A percentile compares a stretch with the other conserved stretches of the same genome.
These are phyloP conservation scores for Discostella stelligeroides DNA, from an alignment of 108 stramenopile genomes.

Conservation along the genomic window DNA sequence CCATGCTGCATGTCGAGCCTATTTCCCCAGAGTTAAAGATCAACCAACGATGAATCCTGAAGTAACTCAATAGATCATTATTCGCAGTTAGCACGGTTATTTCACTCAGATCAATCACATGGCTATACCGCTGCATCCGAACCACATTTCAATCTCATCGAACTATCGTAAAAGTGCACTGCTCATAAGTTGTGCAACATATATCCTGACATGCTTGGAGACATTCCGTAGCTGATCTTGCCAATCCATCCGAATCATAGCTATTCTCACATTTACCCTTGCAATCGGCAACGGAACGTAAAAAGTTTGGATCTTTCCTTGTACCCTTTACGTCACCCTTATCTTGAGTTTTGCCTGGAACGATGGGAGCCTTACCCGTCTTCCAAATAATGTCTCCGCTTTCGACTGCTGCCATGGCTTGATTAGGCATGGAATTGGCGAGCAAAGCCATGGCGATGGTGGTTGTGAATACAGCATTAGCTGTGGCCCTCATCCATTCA, in stretches of 20 bases:
- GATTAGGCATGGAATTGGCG: background rate
- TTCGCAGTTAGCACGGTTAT: too few species aligned
- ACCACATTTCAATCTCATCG: slow-evolving; percentile 27
- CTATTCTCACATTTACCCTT: slow-evolving; percentile 63
- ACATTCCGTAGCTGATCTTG: slow-evolving; percentile 77
- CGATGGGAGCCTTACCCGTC: slow-evolving; percentile 59
- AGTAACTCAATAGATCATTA: too few species aligned
- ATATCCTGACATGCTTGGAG: slow-evolving; percentile 86
- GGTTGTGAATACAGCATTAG: slow-evolving; percentile 9
- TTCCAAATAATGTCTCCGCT: slow-evolving; percentile 39
- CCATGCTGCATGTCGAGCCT: background rate
- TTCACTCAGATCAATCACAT: background rate
- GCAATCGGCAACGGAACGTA: slow-evolving; percentile 77
- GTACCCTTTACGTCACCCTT: slow-evolving; percentile 75
- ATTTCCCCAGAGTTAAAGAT: background rate
- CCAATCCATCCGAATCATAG: slow-evolving; percentile 66
- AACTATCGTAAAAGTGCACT: slow-evolving; percentile 77
- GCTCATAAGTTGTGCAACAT: slow-evolving; percentile 86
- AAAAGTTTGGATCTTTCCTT: slow-evolving; percentile 79
- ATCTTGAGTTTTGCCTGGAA: slow-evolving; percentile 75
- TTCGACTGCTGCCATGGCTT: slow-evolving; percentile 6
- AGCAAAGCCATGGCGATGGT: background rate
- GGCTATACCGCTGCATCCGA: background rate
- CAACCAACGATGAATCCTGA: too few species aligned
- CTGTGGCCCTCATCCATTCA: slow-evolving; percentile 13